Base-by-base conservation (phyloP, 2,329 filamentous ascomycete species). In the Pestalotiopsis fici region DNA sequence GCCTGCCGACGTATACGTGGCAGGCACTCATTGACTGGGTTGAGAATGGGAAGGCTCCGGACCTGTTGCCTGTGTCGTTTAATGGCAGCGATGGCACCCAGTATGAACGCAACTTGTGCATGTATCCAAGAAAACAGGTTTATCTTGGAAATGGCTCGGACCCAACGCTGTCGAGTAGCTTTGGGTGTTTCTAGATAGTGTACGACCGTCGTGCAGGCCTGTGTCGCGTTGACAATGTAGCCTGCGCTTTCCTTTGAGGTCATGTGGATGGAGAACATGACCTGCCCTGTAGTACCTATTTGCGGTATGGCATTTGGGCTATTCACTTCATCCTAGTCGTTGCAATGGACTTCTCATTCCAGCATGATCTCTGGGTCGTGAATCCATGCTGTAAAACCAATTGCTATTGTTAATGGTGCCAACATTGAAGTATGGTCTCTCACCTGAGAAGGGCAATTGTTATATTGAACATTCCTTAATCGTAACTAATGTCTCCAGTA, bases 301-400 rank as follows among this genome's bases (percentile, higher is more conserved):
- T 37, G 9, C 35, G 13, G 35, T 37, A 37, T 37, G 35, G 35
- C 13, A 37, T 37, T 2, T 37, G 35, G 35, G 35, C 35, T 37
- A 37, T 37, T 13, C 13, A 37, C 9, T 37, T 37, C 7, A 37
- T 39, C 4, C 11, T 39, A 15, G 37, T 43, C 37, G 37, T 15
- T 43, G 18, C 37, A 43, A 43, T 43, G 18, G 1, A 43, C 37
- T 43, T 43, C 37, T 56, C 54, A n/a, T 27, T 23, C 11, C n/a
- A n/a, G 54, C 7, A 56, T 23, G 25, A 56, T 78, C 77, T 68
- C 37, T 15, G 12, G 7, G 37, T 18, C 18, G 37, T 43, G 37
- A 43, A 43, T 15, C 2, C 12, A 43, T 43, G 35, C 3, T 5
- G 35, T 39, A 39, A 39, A 39, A n/a, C 35, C 35, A 39, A 13